phyloP scores from a whole-genome alignment of 2,329 filamentous ascomycete genomes.

The Chaetomium globosum region DNA sequence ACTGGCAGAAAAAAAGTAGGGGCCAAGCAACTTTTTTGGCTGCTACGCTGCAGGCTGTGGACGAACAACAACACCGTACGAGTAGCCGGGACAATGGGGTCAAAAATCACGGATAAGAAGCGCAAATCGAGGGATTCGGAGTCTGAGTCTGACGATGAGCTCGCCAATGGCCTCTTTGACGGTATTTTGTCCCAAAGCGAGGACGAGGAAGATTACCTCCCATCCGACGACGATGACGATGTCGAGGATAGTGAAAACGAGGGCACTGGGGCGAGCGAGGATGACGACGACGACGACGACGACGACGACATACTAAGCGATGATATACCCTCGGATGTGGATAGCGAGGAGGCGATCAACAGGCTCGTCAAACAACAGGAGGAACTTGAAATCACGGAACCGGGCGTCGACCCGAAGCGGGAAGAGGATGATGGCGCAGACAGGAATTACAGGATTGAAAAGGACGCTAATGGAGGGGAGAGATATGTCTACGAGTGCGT shows the following conservation, averaged over 20 bases:
- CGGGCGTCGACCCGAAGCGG: constrained; percentile 41
- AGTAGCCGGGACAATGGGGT: constrained; percentile 43
- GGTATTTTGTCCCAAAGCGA: constrained; percentile 61
- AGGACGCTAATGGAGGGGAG: constrained; percentile 85
- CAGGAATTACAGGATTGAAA: constrained; percentile 60
- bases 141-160: constrained; percentile 63
- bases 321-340: constrained; percentile 48
- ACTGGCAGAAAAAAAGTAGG: constrained; percentile 36
- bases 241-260: constrained; percentile 46
- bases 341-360: constrained; percentile 44
- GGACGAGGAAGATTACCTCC: constrained; percentile 59
- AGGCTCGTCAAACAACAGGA: constrained; percentile 40
- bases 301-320: constrained; percentile 47
- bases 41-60: constrained; percentile 3
- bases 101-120: constrained; percentile 56
- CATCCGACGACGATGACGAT: constrained; percentile 48
- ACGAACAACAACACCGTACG: constrained; percentile 18
- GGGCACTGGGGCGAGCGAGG: constrained; percentile 41
- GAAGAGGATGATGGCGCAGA: constrained; percentile 43
- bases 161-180: constrained; percentile 57
- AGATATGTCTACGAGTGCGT: constrained; percentile 78
- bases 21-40: constrained; percentile 29
- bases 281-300: constrained; percentile 46
- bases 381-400: constrained; percentile 40
- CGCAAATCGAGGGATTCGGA: constrained; percentile 65